phyloP scores from a whole-genome alignment of 225 moss, liverwort and hornwort species.

The Anthoceros angustus region DNA sequence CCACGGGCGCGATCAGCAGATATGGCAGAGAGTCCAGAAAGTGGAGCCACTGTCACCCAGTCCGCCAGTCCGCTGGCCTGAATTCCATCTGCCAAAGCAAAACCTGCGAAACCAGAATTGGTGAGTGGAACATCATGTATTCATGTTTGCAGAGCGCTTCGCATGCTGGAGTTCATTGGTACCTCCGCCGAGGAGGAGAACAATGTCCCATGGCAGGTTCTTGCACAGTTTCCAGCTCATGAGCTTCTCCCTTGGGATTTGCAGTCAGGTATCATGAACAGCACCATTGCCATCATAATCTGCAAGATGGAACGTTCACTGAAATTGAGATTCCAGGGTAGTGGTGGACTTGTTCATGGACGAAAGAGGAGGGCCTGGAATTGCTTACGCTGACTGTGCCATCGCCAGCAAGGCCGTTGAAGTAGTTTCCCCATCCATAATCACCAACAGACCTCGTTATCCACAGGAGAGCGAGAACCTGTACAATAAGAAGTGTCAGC shows the following conservation, averaged over 20 bases:
- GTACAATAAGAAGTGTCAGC: background rate
- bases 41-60: constrained; percentile 21
- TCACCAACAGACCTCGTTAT: constrained; percentile 26
- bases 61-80: constrained; percentile 17
- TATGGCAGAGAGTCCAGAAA: constrained; percentile 24
- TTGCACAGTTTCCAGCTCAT: constrained; percentile 78
- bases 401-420: constrained; percentile 22
- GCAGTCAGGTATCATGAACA: constrained; percentile 51
- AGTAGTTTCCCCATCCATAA: constrained; percentile 26
- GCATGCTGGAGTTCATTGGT: background rate
- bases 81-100: constrained; percentile 29
- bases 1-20: constrained; percentile 20
- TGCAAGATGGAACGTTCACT: constrained; percentile 12
- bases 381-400: constrained; percentile 30
- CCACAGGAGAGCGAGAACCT: constrained; percentile 28
- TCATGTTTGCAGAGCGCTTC: background rate
- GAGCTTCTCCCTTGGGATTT: constrained; percentile 39
- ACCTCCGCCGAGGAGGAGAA: constrained; percentile 46
- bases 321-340: background rate
- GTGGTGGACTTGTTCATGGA: background rate
- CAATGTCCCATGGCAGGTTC: constrained; percentile 70
- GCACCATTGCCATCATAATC: constrained; percentile 45
- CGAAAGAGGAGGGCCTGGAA: background rate
- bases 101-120: constrained; percentile 10
- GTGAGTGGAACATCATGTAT: background rate